A percentile compares a stretch with the other conserved stretches of the same genome.
phyloP scores from a whole-genome alignment of 129 eudicot genomes.

The Saussurea involucrata region DNA sequence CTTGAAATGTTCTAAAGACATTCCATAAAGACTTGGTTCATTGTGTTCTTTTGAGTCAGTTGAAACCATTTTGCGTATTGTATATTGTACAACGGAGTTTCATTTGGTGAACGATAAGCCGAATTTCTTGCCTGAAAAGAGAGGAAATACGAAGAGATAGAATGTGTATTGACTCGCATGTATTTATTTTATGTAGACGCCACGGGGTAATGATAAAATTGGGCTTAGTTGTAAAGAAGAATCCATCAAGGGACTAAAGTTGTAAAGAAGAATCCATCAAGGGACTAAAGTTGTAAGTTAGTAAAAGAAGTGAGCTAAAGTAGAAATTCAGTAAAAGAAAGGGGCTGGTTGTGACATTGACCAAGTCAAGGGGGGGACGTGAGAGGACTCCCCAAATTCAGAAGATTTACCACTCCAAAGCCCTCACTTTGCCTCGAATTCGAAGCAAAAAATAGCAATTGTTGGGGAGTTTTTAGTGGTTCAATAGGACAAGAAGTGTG shows the following conservation, averaged over 20 bases:
- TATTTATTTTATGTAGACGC: no score
- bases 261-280: not conserved
- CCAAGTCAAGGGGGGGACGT: not conserved
- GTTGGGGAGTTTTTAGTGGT: not conserved
- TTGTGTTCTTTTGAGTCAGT: not conserved
- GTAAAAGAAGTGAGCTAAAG: not conserved
- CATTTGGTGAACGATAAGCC: not conserved
- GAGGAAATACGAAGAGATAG: not conserved
- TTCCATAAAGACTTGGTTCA: not conserved
- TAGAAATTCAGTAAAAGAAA: not conserved
- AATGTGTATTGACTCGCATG: not conserved
- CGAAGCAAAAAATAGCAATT: not conserved
- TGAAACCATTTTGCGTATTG: not conserved
- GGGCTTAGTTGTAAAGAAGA: not conserved
- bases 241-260: not conserved
- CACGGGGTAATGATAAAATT: no score
- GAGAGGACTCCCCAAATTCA: no score
- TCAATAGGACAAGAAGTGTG: not conserved
- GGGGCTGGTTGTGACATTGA: not conserved
- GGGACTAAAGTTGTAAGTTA: not conserved
- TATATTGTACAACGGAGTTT: not conserved
- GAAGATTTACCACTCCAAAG: no score
- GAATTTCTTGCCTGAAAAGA: no score
- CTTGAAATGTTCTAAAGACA: conserved; percentile 64
- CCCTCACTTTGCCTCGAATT: no score